A percentile compares a stretch with the other conserved stretches of the same genome.
These are phyloP conservation scores for Malassezia japonica DNA, from an alignment of 1,284 basidiomycete species.

Conservation along the genomic window DNA sequence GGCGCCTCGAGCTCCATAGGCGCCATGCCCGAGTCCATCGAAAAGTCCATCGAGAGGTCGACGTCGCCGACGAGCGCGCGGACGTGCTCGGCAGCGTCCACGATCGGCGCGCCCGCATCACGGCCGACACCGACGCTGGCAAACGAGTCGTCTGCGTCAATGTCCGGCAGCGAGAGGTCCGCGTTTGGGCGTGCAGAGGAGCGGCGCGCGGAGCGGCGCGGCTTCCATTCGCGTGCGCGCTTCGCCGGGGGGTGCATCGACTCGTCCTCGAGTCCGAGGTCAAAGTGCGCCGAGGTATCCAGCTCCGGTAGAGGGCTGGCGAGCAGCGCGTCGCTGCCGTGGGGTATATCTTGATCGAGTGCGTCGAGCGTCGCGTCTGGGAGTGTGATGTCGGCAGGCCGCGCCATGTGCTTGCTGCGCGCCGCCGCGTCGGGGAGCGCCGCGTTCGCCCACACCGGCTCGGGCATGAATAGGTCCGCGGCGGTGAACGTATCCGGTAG, in stretches of 20 bases:
- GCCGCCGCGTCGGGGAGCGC: background rate
- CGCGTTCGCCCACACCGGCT: constrained; percentile 48
- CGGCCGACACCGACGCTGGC: constrained; percentile 38
- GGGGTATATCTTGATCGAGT: constrained; percentile 32
- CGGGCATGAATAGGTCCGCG: constrained; percentile 68
- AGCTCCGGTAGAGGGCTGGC: constrained; percentile 33
- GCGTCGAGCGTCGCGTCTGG: constrained; percentile 26
- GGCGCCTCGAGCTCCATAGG: background rate
- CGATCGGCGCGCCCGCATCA: constrained; percentile 22
- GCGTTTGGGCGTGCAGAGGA: background rate
- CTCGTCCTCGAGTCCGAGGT: constrained; percentile 51
- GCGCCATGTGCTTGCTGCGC: constrained; percentile 52
- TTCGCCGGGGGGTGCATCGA: constrained; percentile 27
- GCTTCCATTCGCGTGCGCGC: constrained; percentile 11
- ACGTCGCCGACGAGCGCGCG: constrained; percentile 24
- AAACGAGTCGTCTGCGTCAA: constrained; percentile 48
- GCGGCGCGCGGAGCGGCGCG: constrained; percentile 19
- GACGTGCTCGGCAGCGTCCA: constrained; percentile 7
- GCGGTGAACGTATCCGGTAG: constrained; percentile 65
- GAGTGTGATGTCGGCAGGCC: constrained; percentile 62
- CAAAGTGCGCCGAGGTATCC: constrained; percentile 40
- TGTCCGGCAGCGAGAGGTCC: background rate
- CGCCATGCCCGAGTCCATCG: constrained; percentile 2
- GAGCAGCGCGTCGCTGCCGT: constrained; percentile 26
- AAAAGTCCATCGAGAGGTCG: constrained; percentile 12